A percentile compares a stretch with the other conserved stretches of the same genome.
These are phyloP conservation scores for Sungouiozyma intestinalis DNA, from an alignment of 805 yeast species.

Conservation along the genomic window DNA sequence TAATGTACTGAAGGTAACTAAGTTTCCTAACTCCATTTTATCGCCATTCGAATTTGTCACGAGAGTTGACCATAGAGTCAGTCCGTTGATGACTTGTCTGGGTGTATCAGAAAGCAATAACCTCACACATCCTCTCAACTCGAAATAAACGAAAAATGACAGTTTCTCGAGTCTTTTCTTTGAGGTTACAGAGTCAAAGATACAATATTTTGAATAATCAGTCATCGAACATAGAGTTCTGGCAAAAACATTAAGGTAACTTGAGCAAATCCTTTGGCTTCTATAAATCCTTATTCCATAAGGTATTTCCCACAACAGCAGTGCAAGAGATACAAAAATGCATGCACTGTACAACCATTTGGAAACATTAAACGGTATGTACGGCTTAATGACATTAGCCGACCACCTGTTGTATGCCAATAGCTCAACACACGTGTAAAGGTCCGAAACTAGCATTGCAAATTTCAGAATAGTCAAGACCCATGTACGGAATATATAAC, in stretches of 20 bases:
- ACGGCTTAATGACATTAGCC: conserved; percentile 37
- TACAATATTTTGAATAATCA: conserved; percentile 58
- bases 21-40: conserved; percentile 21
- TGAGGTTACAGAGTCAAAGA: conserved; percentile 58
- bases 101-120: conserved; percentile 73
- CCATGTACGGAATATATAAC: conserved; percentile 17
- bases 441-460: conserved; percentile 54
- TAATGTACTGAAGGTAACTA: conserved; percentile 21
- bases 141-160: conserved; percentile 53
- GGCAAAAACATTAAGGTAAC: conserved; percentile 58
- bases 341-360: conserved; percentile 71
- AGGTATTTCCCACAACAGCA: conserved; percentile 45
- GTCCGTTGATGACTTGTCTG: conserved; percentile 71
- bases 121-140: conserved; percentile 50
- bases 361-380: conserved; percentile 38
- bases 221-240: conserved; percentile 44
- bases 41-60: conserved; percentile 23
- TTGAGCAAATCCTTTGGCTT: conserved; percentile 55
- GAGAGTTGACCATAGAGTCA: conserved; percentile 49
- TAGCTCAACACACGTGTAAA: conserved; percentile 66
- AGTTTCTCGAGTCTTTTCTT: conserved; percentile 52
- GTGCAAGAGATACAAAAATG: conserved; percentile 55
- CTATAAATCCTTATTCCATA: conserved; percentile 48
- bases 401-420: conserved; percentile 66
- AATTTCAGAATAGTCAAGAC: conserved; percentile 36